Base-by-base conservation (phyloP, 176 grass and related monocot species). In the Zoysia japonica region DNA sequence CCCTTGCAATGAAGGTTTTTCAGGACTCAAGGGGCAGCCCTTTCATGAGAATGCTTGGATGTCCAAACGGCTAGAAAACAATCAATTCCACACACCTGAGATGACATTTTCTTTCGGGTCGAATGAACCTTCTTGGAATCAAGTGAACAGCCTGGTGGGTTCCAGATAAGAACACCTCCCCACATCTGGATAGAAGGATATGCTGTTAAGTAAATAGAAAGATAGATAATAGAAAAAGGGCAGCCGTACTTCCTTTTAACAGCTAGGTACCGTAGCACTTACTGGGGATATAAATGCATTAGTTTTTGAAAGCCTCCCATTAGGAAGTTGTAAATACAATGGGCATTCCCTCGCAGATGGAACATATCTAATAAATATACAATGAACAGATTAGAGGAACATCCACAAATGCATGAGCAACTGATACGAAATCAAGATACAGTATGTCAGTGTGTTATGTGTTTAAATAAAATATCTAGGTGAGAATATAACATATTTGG, bases 281-380 rank as follows among this genome's bases (percentile, higher is more conserved):
- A 99, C 96, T 44, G 96, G 96, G 84, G 96, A 99, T 85, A 99
- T 93, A 93, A 99, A 99, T 56, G 90, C 86, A 85, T 99, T 95
- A 64, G 96, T 99, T 85, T 91, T 89, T 6, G 92, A 99, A 54
- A 76, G 64, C 47, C 84, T 69, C 47, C 90, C 96, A 63, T 89
- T 79, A 39, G 90, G 90, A 78, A 94, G 90, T 82, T 85, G 83
- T 64, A 99, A 87, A 56, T 93, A 85, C 84, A 99, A 89, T 50
- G 92, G 96, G 49, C 96, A 99, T 93, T 99, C 96, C 71, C 79
- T 91, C 89, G 88, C 87, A 70, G 90, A 95, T 87, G 96, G 92
- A 85, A 95, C 50, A 49, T 99, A 99, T 67, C 96, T 99, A 79
- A 57, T 75, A 11, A 54, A 61, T 76, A 72, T 57, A 56, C 42